Percentiles rank a stretch among this genome's conserved stretches.
Conservation (phyloP, 495 filamentous ascomycete genomes). For the Aspergillus diversus region DNA sequence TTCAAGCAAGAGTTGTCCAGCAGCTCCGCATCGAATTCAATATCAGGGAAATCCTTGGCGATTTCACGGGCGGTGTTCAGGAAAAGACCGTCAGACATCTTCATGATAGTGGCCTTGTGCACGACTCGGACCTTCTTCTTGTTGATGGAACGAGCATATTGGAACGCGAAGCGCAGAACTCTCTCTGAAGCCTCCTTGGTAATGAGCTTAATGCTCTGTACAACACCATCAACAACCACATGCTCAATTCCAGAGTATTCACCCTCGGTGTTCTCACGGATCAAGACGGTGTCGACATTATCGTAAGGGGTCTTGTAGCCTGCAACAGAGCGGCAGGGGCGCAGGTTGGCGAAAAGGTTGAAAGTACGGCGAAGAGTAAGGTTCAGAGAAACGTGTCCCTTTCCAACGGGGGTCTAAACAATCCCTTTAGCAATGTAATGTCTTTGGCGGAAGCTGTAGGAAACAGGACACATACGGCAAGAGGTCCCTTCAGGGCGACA, state of each 20-base stretch:
- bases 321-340: conserved; percentile 92
- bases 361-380: conserved; percentile 97
- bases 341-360: conserved; percentile 99
- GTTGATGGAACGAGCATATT: conserved; percentile 89
- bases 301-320: conserved; percentile 99
- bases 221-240: conserved; percentile 95
- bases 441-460: conserved; percentile 1
- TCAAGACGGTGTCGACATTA: conserved; percentile 94
- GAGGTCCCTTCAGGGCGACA: conserved; percentile 94
- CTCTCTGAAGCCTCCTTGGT: conserved; percentile 91
- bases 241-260: conserved; percentile 99
- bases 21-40: conserved; percentile 95
- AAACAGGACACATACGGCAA: conserved; percentile 69
- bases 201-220: conserved; percentile 99
- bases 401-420: conserved; percentile 88
- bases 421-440: conserved; percentile 33
- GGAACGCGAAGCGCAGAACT: conserved; percentile 95
- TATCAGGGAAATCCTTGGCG: conserved; percentile 88
- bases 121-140: conserved; percentile 95
- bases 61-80: conserved; percentile 79
- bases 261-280: conserved; percentile 99
- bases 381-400: conserved; percentile 99
- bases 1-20: conserved; percentile 99
- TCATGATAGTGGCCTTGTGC: conserved; percentile 99
- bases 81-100: conserved; percentile 99